Conservation (phyloP, 768 basidiomycete species). For the Macrocybe gigantea region DNA sequence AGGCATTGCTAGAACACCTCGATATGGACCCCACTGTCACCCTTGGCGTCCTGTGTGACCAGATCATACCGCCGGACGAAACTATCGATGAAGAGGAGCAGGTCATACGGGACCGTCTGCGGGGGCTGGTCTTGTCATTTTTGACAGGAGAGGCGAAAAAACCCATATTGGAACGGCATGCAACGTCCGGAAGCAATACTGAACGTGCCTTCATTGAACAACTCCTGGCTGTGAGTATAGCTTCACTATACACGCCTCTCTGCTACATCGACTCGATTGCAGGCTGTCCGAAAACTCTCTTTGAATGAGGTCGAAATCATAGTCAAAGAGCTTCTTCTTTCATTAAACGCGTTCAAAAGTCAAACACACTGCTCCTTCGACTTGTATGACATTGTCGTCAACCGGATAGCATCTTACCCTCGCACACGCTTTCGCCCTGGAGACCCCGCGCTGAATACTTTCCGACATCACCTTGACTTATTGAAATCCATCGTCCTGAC, state of each 20-base stretch:
- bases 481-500: conserved; percentile 37
- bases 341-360: conserved; percentile 37
- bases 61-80: conserved; percentile 48
- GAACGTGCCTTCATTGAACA: conserved; percentile 44
- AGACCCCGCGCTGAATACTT: conserved; percentile 25
- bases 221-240: conserved; percentile 39
- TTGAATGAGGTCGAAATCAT: conserved; percentile 37
- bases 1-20: conserved; percentile 55
- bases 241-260: conserved; percentile 3
- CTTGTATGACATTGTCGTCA: too few species aligned
- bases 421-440: conserved; percentile 8
- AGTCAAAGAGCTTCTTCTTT: conserved; percentile 47
- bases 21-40: conserved; percentile 57
- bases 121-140: conserved; percentile 56
- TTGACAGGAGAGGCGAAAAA: conserved; percentile 45
- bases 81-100: conserved; percentile 53
- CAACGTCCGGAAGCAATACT: conserved; percentile 34
- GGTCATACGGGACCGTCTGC: conserved; percentile 48
- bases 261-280: conserved; percentile 1
- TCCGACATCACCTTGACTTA: conserved; percentile 41
- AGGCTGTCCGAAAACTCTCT: conserved; percentile 47
- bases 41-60: conserved; percentile 64
- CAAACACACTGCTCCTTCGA: too few species aligned
- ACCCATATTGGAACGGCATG: conserved; percentile 38
- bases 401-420: conserved; percentile 3